Evolutionary conservation across 225 moss, liverwort and hornwort genomes (phyloP).

Genomic region (Ulota crispa): DNA sequence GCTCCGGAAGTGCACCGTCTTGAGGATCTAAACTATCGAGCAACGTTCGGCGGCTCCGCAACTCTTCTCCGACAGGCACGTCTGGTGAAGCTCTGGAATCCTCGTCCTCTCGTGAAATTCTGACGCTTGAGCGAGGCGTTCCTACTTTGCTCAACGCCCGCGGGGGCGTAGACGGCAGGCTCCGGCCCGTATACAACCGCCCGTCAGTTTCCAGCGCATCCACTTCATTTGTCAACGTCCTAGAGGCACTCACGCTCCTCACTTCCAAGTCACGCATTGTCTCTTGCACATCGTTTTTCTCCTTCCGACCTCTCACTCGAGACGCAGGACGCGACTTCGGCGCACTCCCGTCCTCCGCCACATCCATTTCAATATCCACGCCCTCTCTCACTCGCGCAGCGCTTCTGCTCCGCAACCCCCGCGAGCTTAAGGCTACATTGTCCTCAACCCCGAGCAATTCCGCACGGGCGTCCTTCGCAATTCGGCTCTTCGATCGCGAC

Average conservation of each 20-base stretch:
- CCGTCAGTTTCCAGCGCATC: constrained; percentile 42
- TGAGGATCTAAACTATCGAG: constrained; percentile 25
- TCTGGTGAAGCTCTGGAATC: constrained; percentile 39
- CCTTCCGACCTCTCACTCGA: constrained; percentile 36
- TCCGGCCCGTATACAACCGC: constrained; percentile 28
- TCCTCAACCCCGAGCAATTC: constrained; percentile 57
- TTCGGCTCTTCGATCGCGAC: constrained; percentile 44
- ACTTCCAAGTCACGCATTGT: constrained; percentile 24
- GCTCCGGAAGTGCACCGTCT: constrained; percentile 18
- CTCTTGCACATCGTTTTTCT: constrained; percentile 33
- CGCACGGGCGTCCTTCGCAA: constrained; percentile 46
- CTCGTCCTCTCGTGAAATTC: constrained; percentile 44
- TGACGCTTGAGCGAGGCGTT: constrained; percentile 44
- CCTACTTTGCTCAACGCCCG: constrained; percentile 28
- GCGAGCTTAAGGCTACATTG: constrained; percentile 30
- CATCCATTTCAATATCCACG: constrained; percentile 46
- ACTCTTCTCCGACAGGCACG: constrained; percentile 35
- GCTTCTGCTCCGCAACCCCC: constrained; percentile 48
- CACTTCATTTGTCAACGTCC: constrained; percentile 2
- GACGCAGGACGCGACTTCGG: constrained; percentile 47
- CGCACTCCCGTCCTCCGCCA: constrained; percentile 17
- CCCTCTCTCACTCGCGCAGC: constrained; percentile 42
- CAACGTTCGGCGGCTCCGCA: constrained; percentile 22
- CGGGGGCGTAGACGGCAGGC: constrained; percentile 41
- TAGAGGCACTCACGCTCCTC: constrained; percentile 28